phyloP scores from a whole-genome alignment of 768 basidiomycete species.

The Tubosaeta sp. region DNA sequence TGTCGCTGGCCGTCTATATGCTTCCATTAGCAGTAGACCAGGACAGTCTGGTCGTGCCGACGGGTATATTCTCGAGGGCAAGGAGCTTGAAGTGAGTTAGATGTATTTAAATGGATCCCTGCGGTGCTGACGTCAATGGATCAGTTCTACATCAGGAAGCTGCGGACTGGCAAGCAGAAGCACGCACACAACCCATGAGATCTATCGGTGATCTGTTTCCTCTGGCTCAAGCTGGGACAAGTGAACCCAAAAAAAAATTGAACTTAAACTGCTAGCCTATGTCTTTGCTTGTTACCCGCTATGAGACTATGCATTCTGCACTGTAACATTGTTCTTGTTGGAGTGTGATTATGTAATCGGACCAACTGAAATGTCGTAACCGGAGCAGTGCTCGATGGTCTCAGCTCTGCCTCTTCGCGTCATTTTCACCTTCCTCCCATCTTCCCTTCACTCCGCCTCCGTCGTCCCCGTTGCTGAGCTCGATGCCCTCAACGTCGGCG shows the following conservation, averaged over 20 bases:
- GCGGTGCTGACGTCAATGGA: slow-evolving; percentile 22
- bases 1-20: slow-evolving; percentile 92
- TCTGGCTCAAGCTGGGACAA: background rate
- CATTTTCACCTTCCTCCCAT: slow-evolving; percentile 16
- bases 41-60: slow-evolving; percentile 96
- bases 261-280: slow-evolving; percentile 1
- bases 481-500: slow-evolving; percentile 32
- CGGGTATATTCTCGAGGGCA: slow-evolving; percentile 97
- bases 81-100: slow-evolving; percentile 84
- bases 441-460: slow-evolving; percentile 16
- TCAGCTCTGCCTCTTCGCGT: slow-evolving; percentile 32
- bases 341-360: slow-evolving; percentile 21
- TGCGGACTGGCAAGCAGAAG: slow-evolving; percentile 93
- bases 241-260: slow-evolving; percentile 2
- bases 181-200: slow-evolving; percentile 58
- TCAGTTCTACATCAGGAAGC: slow-evolving; percentile 92
- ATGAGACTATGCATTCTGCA: background rate
- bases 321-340: background rate
- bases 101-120: background rate
- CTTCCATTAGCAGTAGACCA: slow-evolving; percentile 88
- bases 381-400: slow-evolving; percentile 25
- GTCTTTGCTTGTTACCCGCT: slow-evolving; percentile 4
- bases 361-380: slow-evolving; percentile 28
- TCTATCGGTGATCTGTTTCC: background rate
- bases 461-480: slow-evolving; percentile 24